Evolutionary conservation across 805 yeast species (phyloP).

Genomic region (Candida odintsovae): DNA sequence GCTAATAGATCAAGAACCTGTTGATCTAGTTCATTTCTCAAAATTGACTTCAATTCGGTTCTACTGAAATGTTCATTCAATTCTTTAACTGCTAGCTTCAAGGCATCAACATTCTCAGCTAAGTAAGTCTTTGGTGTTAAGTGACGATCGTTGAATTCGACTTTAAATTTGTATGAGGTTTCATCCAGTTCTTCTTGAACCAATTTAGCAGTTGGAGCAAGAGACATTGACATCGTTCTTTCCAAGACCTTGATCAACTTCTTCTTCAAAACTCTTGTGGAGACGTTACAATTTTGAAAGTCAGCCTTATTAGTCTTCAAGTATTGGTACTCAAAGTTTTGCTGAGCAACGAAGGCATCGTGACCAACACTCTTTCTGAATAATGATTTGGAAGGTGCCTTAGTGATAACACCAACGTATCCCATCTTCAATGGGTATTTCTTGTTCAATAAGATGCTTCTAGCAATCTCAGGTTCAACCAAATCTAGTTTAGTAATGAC

Average conservation of each 20-base stretch:
- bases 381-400: constrained; percentile 49
- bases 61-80: constrained; percentile 79
- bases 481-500: constrained; percentile 92
- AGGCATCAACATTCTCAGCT: constrained; percentile 83
- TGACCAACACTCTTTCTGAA: constrained; percentile 52
- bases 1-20: constrained; percentile 82
- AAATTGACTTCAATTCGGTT: constrained; percentile 68
- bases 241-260: constrained; percentile 85
- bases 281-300: constrained; percentile 60
- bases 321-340: constrained; percentile 56
- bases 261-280: constrained; percentile 69
- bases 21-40: constrained; percentile 85
- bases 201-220: constrained; percentile 79
- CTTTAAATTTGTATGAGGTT: constrained; percentile 86
- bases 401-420: constrained; percentile 96
- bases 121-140: constrained; percentile 91
- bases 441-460: constrained; percentile 60
- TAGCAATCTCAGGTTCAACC: constrained; percentile 72
- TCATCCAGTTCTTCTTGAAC: constrained; percentile 93
- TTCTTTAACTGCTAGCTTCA: constrained; percentile 84
- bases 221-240: constrained; percentile 80
- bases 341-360: constrained; percentile 63
- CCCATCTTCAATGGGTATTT: constrained; percentile 94
- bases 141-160: constrained; percentile 91
- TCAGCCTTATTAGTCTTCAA: constrained; percentile 59